These are phyloP conservation scores for Daldinia sp. DNA, from an alignment of 2,329 filamentous ascomycete species.

Conservation along the genomic window DNA sequence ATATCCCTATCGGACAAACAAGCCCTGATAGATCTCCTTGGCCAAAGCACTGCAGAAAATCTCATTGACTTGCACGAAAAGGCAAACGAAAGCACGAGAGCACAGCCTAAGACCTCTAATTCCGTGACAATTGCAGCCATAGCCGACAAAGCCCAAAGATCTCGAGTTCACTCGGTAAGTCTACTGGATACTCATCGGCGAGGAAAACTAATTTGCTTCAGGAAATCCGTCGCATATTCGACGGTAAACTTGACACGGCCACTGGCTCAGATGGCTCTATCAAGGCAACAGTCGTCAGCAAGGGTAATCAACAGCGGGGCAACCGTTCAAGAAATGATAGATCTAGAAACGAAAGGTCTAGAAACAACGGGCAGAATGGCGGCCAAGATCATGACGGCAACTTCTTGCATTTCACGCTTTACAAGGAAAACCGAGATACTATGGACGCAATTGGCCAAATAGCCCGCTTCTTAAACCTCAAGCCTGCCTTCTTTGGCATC, in stretches of 20 bases:
- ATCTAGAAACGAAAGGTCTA: constrained; percentile 36
- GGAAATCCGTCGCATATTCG: constrained; percentile 80
- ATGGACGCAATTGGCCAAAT: constrained; percentile 88
- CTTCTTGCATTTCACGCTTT: constrained; percentile 88
- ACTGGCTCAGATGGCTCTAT: constrained; percentile 68
- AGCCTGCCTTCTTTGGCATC: constrained; percentile 74
- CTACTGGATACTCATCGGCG: not conserved
- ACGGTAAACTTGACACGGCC: constrained; percentile 77
- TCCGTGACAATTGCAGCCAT: constrained; percentile 42
- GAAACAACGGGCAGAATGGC: constrained; percentile 38
- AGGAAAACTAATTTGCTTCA: constrained; percentile 39
- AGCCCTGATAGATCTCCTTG: constrained; percentile 39
- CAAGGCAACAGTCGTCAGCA: constrained; percentile 60
- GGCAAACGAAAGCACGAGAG: constrained; percentile 36
- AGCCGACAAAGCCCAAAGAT: constrained; percentile 42
- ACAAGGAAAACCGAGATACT: constrained; percentile 97
- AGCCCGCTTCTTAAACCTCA: constrained; percentile 75
- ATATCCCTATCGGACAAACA: constrained; percentile 36
- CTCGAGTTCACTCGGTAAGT: constrained; percentile 56
- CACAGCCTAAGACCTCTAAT: constrained; percentile 28
- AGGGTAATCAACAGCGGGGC: constrained; percentile 42
- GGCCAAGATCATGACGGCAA: constrained; percentile 63
- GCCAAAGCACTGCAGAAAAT: constrained; percentile 37
- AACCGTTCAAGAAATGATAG: constrained; percentile 40
- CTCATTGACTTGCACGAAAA: constrained; percentile 40